phyloP scores from a whole-genome alignment of 768 basidiomycete genomes.

The Trametes meyenii region DNA sequence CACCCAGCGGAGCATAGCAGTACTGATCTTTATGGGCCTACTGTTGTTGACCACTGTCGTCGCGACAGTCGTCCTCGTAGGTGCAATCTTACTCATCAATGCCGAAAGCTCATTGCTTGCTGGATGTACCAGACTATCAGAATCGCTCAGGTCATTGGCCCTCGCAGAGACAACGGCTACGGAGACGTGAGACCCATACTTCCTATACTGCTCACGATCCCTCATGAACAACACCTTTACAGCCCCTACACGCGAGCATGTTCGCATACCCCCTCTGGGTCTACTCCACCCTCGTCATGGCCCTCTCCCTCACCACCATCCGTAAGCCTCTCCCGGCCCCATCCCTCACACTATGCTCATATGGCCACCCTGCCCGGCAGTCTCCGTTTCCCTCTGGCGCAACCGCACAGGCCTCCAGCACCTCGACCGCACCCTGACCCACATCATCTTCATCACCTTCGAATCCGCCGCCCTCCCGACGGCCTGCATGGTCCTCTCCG shows the following conservation, averaged over 20 bases:
- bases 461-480: constrained; percentile 42
- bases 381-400: constrained; percentile 45
- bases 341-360: neutral
- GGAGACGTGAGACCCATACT: constrained; percentile 10
- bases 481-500: constrained; percentile 36
- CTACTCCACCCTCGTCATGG: constrained; percentile 38
- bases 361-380: constrained; percentile 29
- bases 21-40: constrained; percentile 38
- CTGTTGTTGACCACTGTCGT: constrained; percentile 40
- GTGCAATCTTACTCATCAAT: neutral
- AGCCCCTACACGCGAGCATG: constrained; percentile 25
- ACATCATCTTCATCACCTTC: constrained; percentile 46
- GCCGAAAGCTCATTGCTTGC: neutral
- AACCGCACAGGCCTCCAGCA: constrained; percentile 38
- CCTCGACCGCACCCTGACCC: constrained; percentile 42
- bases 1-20: constrained; percentile 42
- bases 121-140: constrained; percentile 13
- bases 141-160: constrained; percentile 13
- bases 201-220: too few species aligned
- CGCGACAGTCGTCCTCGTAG: constrained; percentile 46
- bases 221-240: too few species aligned
- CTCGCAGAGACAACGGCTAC: neutral
- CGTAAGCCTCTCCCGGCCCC: constrained; percentile 31
- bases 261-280: constrained; percentile 27
- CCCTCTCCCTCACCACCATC: constrained; percentile 42